Evolutionary conservation across 371 early-diverging fungal genomes (phyloP), one percentile per base, ranked within the genome.

Genomic region (Phascolomyces articulosus): DNA sequence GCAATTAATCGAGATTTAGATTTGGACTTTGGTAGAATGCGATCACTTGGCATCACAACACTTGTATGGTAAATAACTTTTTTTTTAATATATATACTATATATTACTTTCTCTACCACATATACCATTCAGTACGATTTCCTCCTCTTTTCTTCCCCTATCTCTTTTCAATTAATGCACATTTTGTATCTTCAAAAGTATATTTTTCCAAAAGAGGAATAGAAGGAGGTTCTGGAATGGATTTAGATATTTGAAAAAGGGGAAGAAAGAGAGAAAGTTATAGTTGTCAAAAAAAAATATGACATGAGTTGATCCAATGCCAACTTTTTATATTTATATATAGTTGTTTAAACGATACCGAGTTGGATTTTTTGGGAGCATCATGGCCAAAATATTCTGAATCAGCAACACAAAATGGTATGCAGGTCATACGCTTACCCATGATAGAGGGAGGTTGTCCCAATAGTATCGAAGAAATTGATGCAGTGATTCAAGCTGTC

Each of bases 381-480:
- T 79, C 91, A 3, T 90, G 88, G 80, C 72, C 83, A 21, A 78
- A 83, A 48, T 93, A 93, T 66, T 49, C 66, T 31, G 80, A 73
- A 58, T 78, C 83, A 56, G 93, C 93, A 15, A 69, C 68, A 54
- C 70, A 69, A 31, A 73, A 87, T 63, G 78, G 80, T 20, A 66
- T 92, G 31, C 78, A 85, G 38, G 78, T 83, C 18, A 63, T 77
- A 58, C 77, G 91, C 51, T 65, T 88, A 40, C 94, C 94, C 1
- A 91, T 93, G 84, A 67, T 85, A 16, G 93, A 93, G 75, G 94
- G 94, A 16, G 74, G 84, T 51, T 87, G 87, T 49, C 94, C 94
- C 1, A 80, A 86, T 18, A 74, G 86, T 3, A 70, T 92, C 26
- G 77, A 71, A 20, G 90, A 88, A 40, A 78, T 92, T 16, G 86